phyloP scores from a whole-genome alignment of 129 eudicot species.

The Centella asiatica region DNA sequence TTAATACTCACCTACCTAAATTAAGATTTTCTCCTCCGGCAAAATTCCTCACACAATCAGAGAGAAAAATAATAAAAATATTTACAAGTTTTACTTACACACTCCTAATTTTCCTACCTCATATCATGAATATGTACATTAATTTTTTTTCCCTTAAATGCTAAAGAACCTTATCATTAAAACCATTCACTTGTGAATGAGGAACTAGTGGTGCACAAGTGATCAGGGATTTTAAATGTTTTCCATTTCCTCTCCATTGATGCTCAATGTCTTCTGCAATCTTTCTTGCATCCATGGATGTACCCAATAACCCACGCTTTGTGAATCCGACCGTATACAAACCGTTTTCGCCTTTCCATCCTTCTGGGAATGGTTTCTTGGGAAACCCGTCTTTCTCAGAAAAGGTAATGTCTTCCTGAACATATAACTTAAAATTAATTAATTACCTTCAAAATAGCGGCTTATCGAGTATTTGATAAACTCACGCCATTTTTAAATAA shows the following conservation, averaged over 20 bases:
- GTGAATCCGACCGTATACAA: constrained; percentile 52
- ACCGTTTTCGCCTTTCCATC: constrained; percentile 68
- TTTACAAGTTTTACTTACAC: too few species aligned
- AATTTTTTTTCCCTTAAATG: too few species aligned
- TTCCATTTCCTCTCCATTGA: constrained; percentile 26
- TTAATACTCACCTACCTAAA: not conserved
- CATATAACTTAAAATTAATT: not conserved
- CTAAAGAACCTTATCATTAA: too few species aligned
- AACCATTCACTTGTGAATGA: constrained; percentile 4
- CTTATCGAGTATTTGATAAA: too few species aligned
- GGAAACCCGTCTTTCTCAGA: constrained; percentile 52
- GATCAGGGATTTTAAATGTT: constrained; percentile 19
- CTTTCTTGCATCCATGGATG: constrained; percentile 43
- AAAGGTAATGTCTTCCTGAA: constrained; percentile 37
- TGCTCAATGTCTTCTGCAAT: constrained; percentile 48
- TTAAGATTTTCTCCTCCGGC: too few species aligned
- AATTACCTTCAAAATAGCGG: too few species aligned
- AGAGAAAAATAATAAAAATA: too few species aligned
- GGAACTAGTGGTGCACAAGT: constrained; percentile 7
- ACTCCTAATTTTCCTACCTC: too few species aligned
- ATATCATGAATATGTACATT: too few species aligned
- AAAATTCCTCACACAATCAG: too few species aligned
- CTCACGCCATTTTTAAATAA: too few species aligned
- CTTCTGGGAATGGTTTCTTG: constrained; percentile 35
- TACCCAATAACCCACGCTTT: constrained; percentile 53